Conservation (phyloP, 1,284 basidiomycete species). For the Cronartium quercuum region DNA sequence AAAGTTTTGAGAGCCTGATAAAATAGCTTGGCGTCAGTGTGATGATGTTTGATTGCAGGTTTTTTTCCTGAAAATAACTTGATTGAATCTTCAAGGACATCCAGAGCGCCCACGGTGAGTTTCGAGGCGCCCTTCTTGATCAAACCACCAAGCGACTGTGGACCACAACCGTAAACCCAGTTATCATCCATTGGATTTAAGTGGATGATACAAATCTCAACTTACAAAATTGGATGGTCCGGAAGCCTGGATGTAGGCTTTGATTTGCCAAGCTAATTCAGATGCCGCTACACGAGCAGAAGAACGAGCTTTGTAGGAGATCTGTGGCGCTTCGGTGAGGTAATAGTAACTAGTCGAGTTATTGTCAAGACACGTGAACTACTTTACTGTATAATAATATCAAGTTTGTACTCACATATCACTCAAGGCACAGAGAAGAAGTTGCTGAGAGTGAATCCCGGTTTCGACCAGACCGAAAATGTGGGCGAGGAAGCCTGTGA, state of each 20-base stretch:
- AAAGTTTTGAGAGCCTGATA: not conserved
- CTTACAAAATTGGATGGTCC: slow-evolving; percentile 1
- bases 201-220: not conserved
- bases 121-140: slow-evolving; percentile 24
- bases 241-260: slow-evolving; percentile 26
- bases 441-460: slow-evolving; percentile 28
- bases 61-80: slow-evolving; percentile 27
- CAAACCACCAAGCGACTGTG: not conserved
- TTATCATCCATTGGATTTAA: not conserved
- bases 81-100: slow-evolving; percentile 32
- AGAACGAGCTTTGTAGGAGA: slow-evolving; percentile 23
- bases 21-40: slow-evolving; percentile 10
- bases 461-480: slow-evolving; percentile 34
- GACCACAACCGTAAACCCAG: too few relatives aligned
- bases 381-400: not conserved
- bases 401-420: slow-evolving; percentile 16
- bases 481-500: slow-evolving; percentile 21
- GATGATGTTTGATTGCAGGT: not conserved
- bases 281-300: slow-evolving; percentile 25
- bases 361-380: not conserved
- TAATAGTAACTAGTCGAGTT: slow-evolving; percentile 25
- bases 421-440: slow-evolving; percentile 27
- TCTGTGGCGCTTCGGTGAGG: slow-evolving; percentile 14
- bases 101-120: slow-evolving; percentile 25
- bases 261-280: slow-evolving; percentile 36